Conservation (phyloP, 2,329 filamentous ascomycete genomes). For the Sphaerulina populicola region DNA sequence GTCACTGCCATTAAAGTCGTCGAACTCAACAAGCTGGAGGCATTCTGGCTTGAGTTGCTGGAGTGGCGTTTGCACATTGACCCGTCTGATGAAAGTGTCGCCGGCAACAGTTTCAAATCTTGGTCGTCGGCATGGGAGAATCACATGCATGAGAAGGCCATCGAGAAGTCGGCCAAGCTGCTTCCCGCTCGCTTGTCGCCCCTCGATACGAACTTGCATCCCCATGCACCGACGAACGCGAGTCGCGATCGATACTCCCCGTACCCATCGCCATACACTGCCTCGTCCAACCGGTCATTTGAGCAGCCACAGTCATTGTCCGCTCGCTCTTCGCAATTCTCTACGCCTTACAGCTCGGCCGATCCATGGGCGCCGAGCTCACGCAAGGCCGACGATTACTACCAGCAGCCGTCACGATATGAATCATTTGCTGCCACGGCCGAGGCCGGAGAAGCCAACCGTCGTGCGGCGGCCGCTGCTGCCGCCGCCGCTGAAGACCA, state of each 20-base stretch:
- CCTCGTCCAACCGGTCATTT: constrained; percentile 20
- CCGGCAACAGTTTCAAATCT: constrained; percentile 6
- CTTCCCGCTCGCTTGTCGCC: constrained; percentile 45
- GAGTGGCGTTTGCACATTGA: constrained; percentile 82
- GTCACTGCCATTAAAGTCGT: constrained; percentile 80
- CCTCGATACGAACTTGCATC: constrained; percentile 56
- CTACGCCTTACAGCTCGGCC: constrained; percentile 28
- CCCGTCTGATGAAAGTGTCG: constrained; percentile 37
- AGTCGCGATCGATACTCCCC: constrained; percentile 39
- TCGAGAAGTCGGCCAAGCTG: constrained; percentile 31
- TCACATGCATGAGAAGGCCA: constrained; percentile 37
- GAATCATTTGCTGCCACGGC: constrained; percentile 16
- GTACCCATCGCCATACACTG: constrained; percentile 32
- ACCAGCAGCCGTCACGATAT: constrained; percentile 29
- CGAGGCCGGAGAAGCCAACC: constrained; percentile 28
- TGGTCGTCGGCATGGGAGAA: constrained; percentile 18
- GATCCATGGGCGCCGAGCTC: constrained; percentile 30
- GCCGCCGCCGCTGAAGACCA: constrained; percentile 23
- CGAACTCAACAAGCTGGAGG: constrained; percentile 78
- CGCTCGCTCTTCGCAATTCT: constrained; percentile 28
- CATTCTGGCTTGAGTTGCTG: constrained; percentile 77
- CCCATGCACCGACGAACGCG: constrained; percentile 40
- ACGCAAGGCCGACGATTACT: constrained; percentile 30
- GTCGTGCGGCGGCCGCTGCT: constrained; percentile 13
- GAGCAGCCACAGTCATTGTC: constrained; percentile 24